Base-by-base conservation (phyloP, 176 grass and related monocot genomes). In the Oryza brachyantha region DNA sequence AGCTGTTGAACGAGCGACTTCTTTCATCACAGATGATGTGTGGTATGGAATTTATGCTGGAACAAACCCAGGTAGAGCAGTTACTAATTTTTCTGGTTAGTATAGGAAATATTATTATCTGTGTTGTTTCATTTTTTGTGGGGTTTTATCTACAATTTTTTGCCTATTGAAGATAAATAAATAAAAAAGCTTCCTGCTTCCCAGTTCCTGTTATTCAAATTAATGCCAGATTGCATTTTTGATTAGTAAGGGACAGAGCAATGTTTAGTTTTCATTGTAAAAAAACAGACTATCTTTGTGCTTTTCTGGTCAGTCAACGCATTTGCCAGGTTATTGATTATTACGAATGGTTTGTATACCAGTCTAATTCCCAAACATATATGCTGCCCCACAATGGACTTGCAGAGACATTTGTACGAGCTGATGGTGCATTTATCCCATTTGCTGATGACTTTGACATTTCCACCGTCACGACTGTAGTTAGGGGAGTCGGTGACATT, bases 1-100 rank as follows among this genome's bases (percentile, higher is more conserved):
- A 61, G 96, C 96, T 61, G 96, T 99, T 0, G 96, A 99, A 77
- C 93, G 96, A 83, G 96, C 96, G 70, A 99, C 96, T 61, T 95
- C 92, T 52, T 99, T 99, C 68, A 99, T 99, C 66, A 91, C 92
- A 5, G 96, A 99, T 86, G 96, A 99, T 83, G 90, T 99, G 86
- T 99, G 96, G 96, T 99, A 99, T 75, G 96, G 92, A 61, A 99
- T 99, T 38, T 99, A 91, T 81, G 88, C 92, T 68, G 96, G 96
- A 79, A 99, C 92, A 62, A 99, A 99, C 85, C 96, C 92, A 95
- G 96, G 96, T 99, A 95, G 66, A 57, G 63, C 64, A 80, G 75
- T 69, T 81, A 58, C 31, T 84, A 40, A 66, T 90, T 84, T 84
- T 85, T 48, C 54, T 74, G 43, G 8, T 68, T 66, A 31, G 48